Base-by-base conservation (phyloP, 108 stramenopile species). In the Skeletonema menzelii region DNA sequence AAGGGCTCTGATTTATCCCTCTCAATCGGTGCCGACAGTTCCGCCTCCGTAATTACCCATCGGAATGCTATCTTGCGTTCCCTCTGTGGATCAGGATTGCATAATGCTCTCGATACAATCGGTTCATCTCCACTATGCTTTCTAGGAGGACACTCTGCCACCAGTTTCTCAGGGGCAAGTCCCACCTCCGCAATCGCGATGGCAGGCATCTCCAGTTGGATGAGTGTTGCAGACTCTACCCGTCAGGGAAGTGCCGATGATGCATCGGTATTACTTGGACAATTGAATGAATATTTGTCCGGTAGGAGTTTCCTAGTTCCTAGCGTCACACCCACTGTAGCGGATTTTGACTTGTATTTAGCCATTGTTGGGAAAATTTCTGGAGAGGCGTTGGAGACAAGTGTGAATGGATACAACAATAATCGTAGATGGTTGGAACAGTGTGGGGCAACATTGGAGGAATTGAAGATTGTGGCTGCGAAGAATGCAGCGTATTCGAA, bases 31-130 rank as follows among this genome's bases (percentile, higher is more conserved):
- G 59, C 76, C 28, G 72, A 70, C 20, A 63, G 56, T 40, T 49
- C 40, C 15, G 14, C 40, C 15, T 42, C 40, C 15, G 15, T 15
- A 15, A 15, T 90, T 24, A 85, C 78, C 56, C 86, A 88, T 34
- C 87, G 92, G 26, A 90, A 89, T 74, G 76, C 92, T 69, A 90
- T 94, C 42, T 59, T 94, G 10, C 79, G 90, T 11, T 84, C 85
- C 27, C 62, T 94, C 19, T 88, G 86, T 62, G 87, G 85, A 7
- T 78, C 76, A 71, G 88, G 73, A 37, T 53, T 91, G 11, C 88
- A 87, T 67, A 85, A 88, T 74, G 84, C 86, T 8, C 71, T 93
- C 30, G 92, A 93, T 76, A 66, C 63, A 11, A 4, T 68, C 28
- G 75, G 67, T 8, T 77, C 77, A 7, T 60, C 80, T 28, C 87